Conservation (phyloP, 129 eudicot genomes). For the Pseudognaphalium luteoalbum region DNA sequence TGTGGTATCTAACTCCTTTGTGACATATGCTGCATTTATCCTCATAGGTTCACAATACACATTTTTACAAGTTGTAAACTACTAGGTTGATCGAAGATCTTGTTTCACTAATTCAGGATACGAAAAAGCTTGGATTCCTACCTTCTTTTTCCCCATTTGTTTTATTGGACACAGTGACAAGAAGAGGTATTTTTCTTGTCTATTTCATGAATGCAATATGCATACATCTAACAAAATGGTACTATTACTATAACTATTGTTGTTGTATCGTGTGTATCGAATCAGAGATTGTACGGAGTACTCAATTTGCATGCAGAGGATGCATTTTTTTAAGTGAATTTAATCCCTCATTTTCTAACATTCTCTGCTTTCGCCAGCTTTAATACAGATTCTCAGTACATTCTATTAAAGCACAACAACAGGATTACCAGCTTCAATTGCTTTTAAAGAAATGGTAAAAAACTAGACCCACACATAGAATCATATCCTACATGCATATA, state of each 20-base stretch:
- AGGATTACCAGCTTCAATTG: constrained; percentile 4
- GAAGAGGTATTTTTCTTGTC: neutral
- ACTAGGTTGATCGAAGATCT: neutral
- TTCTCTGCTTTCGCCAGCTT: neutral
- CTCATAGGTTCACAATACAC: neutral
- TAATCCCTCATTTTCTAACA: neutral
- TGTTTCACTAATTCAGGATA: neutral
- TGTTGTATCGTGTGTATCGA: neutral
- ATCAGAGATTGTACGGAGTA: no score
- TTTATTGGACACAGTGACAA: neutral
- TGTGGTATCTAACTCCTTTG: neutral
- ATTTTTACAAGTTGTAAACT: neutral
- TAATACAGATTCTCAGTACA: neutral
- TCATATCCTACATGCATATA: neutral
- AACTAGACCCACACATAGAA: neutral
- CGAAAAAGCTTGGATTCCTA: neutral
- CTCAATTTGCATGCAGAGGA: neutral
- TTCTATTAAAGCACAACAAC: neutral
- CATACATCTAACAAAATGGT: neutral
- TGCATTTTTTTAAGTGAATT: neutral
- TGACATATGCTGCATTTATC: neutral
- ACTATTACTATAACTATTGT: neutral
- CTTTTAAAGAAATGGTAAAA: constrained; percentile 22
- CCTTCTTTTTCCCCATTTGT: neutral
- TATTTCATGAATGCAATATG: no score